Percentiles rank a stretch among this genome's conserved stretches.
Evolutionary conservation across 768 basidiomycete species (phyloP).

Genomic region (Naganishia vishniacii): DNA sequence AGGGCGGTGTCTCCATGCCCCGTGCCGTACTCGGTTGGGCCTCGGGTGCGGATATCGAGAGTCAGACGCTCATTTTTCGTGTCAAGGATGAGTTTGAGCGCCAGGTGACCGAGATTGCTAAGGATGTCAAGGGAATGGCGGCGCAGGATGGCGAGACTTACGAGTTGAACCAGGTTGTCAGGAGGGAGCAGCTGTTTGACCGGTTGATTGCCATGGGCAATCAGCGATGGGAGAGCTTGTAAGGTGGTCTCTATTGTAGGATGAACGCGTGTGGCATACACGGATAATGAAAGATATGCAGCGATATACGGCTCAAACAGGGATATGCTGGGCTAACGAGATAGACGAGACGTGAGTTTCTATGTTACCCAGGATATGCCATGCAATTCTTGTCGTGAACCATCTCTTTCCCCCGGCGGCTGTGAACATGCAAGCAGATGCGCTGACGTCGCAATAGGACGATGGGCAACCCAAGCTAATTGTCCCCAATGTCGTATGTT

Average conservation of each 20-base stretch:
- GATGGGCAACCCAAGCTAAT: too few relatives aligned
- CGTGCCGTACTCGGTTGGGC: constrained; percentile 50
- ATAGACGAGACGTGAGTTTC: too few relatives aligned
- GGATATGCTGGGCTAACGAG: too few relatives aligned
- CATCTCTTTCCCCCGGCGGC: too few relatives aligned
- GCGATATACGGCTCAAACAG: background rate
- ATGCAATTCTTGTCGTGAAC: too few relatives aligned
- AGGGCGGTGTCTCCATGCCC: constrained; percentile 49
- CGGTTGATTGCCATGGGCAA: constrained; percentile 48
- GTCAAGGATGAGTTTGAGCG: constrained; percentile 42
- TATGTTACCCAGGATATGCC: too few relatives aligned
- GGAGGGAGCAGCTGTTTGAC: constrained; percentile 50
- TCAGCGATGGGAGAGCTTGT: constrained; percentile 50
- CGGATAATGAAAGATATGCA: background rate
- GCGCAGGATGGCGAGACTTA: constrained; percentile 40
- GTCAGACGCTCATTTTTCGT: constrained; percentile 47
- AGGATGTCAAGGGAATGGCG: constrained; percentile 31
- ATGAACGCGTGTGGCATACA: background rate
- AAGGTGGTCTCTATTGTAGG: background rate
- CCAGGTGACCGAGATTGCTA: constrained; percentile 28
- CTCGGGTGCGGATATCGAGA: constrained; percentile 48
- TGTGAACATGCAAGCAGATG: too few relatives aligned
- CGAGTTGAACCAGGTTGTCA: constrained; percentile 47
- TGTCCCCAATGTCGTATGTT: too few relatives aligned
- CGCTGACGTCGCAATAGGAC: too few relatives aligned